Conservation (phyloP, 139 green algal species). For the Tetradesmus lagerheimii region DNA sequence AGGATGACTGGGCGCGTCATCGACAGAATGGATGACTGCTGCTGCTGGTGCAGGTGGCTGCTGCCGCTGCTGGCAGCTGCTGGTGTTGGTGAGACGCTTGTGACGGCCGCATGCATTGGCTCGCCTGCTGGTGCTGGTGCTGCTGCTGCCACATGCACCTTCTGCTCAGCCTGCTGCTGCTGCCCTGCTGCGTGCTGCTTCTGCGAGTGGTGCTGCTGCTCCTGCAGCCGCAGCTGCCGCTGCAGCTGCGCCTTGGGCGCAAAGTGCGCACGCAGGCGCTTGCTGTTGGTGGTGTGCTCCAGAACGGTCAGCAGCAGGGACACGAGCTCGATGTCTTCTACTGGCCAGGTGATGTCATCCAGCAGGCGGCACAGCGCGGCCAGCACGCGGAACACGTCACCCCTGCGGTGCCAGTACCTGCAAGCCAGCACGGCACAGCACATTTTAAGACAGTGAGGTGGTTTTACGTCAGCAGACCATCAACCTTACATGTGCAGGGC, state of each 20-base stretch:
- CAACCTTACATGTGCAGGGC: no score
- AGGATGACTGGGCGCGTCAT: neutral
- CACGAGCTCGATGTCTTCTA: conserved; percentile 39
- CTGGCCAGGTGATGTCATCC: conserved; percentile 11
- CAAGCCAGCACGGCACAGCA: no score
- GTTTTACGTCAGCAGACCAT: no score
- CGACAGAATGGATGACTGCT: neutral
- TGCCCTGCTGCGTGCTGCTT: neutral
- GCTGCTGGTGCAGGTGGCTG: neutral
- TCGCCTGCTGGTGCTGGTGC: neutral
- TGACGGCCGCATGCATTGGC: neutral
- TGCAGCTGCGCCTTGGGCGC: neutral
- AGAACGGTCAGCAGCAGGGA: conserved; percentile 42
- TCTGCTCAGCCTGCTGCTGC: neutral
- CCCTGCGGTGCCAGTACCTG: conserved; percentile 17
- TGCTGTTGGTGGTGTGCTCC: conserved; percentile 35
- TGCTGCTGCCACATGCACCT: neutral
- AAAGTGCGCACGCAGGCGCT: conserved; percentile 12
- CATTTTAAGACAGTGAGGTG: no score
- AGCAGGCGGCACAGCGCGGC: neutral
- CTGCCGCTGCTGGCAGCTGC: neutral
- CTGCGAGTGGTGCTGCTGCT: neutral
- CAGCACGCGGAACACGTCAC: conserved; percentile 44
- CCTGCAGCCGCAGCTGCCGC: neutral
- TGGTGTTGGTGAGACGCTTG: neutral